Evolutionary conservation across 768 basidiomycete species (phyloP).

Genomic region (Leucosporidium scottii): DNA sequence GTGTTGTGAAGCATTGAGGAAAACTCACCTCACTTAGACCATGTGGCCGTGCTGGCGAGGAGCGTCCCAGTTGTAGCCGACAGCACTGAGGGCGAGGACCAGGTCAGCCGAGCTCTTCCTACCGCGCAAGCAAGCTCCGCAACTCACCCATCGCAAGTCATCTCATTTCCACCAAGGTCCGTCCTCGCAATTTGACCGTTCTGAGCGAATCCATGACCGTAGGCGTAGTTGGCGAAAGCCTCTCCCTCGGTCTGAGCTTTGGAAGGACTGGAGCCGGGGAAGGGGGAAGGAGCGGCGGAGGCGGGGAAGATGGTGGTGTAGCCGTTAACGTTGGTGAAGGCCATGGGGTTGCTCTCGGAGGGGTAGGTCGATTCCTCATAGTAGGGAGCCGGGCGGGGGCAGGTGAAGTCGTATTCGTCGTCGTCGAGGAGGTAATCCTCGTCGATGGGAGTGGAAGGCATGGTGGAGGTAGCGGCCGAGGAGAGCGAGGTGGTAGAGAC

Average conservation of each 20-base stretch:
- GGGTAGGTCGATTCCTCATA: not conserved
- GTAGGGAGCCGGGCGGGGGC: not conserved
- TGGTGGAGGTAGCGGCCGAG: not conserved
- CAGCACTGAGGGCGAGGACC: not conserved
- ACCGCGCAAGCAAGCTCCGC: not conserved
- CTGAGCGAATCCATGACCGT: not conserved
- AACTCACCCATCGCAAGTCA: constrained; percentile 1
- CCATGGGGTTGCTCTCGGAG: constrained; percentile 15
- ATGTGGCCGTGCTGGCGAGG: not conserved
- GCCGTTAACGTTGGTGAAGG: constrained; percentile 31
- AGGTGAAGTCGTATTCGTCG: not conserved
- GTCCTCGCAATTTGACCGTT: not conserved
- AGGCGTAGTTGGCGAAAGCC: not conserved
- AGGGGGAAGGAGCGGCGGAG: constrained; percentile 10
- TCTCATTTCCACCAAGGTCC: not conserved
- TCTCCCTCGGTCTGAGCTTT: not conserved
- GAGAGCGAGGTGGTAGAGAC: not conserved
- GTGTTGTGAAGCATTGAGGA: not conserved
- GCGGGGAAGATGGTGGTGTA: constrained; percentile 15
- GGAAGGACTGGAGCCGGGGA: not conserved
- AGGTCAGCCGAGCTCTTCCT: not conserved
- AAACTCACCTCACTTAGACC: not conserved
- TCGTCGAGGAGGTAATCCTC: not conserved
- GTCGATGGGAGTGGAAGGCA: not conserved
- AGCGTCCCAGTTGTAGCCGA: not conserved